These are phyloP conservation scores for Camellia oleifera DNA, from an alignment of 179 eudicot genomes.

Conservation along the genomic window DNA sequence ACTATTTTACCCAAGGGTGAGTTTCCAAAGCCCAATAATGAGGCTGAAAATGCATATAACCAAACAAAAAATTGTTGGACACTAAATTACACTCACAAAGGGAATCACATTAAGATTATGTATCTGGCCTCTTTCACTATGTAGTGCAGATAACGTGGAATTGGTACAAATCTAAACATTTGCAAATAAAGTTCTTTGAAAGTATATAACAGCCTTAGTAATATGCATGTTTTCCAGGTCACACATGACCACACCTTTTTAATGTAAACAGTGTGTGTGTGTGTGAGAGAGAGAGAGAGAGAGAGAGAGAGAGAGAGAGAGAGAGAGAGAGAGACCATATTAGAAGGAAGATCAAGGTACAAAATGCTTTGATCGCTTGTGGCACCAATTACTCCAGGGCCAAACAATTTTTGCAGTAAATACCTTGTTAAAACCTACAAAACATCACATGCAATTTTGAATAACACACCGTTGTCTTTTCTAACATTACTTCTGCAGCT, in stretches of 20 bases:
- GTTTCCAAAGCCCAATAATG: background rate
- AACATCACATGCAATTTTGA: background rate
- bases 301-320: too few relatives aligned
- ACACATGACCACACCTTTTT: background rate
- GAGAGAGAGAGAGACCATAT: conserved; percentile 59
- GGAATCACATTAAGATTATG: background rate
- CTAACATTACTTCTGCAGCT: too few relatives aligned
- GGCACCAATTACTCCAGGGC: conserved; percentile 53
- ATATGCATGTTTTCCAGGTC: background rate
- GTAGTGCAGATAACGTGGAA: background rate
- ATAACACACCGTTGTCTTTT: too few relatives aligned
- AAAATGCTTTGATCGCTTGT: conserved; percentile 55
- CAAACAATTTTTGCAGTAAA: conserved; percentile 62
- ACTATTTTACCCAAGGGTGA: background rate
- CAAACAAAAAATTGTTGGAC: background rate
- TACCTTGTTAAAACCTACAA: conserved; percentile 64
- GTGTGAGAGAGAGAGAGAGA: conserved; percentile 3
- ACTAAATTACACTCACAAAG: background rate
- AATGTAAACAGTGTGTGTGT: background rate
- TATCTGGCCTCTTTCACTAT: background rate
- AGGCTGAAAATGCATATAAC: background rate
- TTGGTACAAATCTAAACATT: background rate
- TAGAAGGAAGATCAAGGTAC: conserved; percentile 83
- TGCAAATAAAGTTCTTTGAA: background rate
- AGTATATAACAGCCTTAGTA: background rate